Base-by-base conservation (phyloP, 495 filamentous ascomycete genomes). In the Aspergillus heteromorphus region DNA sequence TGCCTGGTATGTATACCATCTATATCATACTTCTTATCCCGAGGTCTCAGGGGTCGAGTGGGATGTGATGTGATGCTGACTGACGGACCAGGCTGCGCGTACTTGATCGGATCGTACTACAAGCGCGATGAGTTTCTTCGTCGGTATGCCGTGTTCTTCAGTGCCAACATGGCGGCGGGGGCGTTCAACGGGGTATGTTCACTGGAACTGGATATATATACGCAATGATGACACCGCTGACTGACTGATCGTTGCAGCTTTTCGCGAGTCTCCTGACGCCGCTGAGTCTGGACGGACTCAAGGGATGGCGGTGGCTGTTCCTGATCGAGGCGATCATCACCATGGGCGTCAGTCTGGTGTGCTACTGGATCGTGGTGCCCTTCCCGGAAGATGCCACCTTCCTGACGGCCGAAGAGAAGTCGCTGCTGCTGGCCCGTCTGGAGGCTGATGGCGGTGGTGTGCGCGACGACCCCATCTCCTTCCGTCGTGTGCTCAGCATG, bases 21-120 rank as follows among this genome's bases (percentile, higher is more conserved):
- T 38, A 10, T 14, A 6, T 40, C 34, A 25, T 13, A 0, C n/a
- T n/a, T n/a, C n/a, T n/a, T n/a, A n/a, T n/a, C n/a, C n/a, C n/a
- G n/a, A n/a, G n/a, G n/a, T n/a, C n/a, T n/a, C n/a, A n/a, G n/a
- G n/a, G n/a, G n/a, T n/a, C n/a, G n/a, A n/a, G 19, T 16, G 1
- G 2, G n/a, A 16, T 2, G 18, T 0, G 6, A 6, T 17, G 13
- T 38, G n/a, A n/a, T 48, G 5, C 25, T 13, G 11, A 23, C 41
- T n/a, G 2, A 40, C 5, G 20, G 8, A 21, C 21, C 17, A 66
- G 65, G 65, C 14, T 63, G 65, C 14, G 65, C 68, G 48, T 81
- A 79, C 54, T 55, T 80, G 40, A 77, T 79, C 21, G 76, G 72
- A 11, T 76, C 75, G 66, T 85, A 80, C 65, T 86, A 85, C 64